Conservation (phyloP, 139 green algal species). For the Coelastrella sp. region DNA sequence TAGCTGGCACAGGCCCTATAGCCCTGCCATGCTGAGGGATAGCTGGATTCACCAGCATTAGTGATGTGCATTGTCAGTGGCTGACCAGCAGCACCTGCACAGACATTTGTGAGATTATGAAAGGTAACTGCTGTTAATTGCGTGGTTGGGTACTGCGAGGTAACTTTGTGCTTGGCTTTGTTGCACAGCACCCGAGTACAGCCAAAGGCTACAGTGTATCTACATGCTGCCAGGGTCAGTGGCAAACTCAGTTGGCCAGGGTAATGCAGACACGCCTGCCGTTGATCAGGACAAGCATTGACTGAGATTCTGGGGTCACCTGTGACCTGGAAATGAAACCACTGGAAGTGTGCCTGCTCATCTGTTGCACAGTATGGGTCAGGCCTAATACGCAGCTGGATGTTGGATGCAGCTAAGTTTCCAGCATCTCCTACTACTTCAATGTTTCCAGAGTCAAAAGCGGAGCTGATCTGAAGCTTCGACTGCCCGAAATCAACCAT, state of each 20-base stretch:
- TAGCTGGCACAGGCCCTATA: conserved; percentile 75
- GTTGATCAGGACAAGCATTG: too few relatives aligned
- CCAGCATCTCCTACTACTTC: conserved; percentile 46
- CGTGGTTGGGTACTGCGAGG: not conserved
- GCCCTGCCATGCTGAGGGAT: conserved; percentile 65
- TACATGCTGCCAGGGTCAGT: too few relatives aligned
- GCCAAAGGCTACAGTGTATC: not conserved
- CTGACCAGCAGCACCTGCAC: conserved; percentile 14
- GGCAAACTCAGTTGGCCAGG: too few relatives aligned
- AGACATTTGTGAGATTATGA: not conserved
- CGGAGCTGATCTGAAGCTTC: conserved; percentile 46
- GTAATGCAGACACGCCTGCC: too few relatives aligned
- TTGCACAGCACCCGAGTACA: not conserved
- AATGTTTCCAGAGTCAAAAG: conserved; percentile 73
- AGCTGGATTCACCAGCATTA: conserved; percentile 72
- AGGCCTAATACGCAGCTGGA: conserved; percentile 67
- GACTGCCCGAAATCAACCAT: not conserved
- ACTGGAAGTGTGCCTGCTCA: conserved; percentile 65
- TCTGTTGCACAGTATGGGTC: conserved; percentile 80
- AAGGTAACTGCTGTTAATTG: not conserved
- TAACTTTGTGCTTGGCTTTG: not conserved
- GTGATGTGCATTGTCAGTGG: conserved; percentile 61
- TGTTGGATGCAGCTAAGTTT: conserved; percentile 38
- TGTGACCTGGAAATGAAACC: conserved; percentile 78
- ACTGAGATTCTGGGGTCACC: conserved; percentile 29